Evolutionary conservation across 2,329 filamentous ascomycete species (phyloP).

Genomic region (Colletotrichum simmondsii): DNA sequence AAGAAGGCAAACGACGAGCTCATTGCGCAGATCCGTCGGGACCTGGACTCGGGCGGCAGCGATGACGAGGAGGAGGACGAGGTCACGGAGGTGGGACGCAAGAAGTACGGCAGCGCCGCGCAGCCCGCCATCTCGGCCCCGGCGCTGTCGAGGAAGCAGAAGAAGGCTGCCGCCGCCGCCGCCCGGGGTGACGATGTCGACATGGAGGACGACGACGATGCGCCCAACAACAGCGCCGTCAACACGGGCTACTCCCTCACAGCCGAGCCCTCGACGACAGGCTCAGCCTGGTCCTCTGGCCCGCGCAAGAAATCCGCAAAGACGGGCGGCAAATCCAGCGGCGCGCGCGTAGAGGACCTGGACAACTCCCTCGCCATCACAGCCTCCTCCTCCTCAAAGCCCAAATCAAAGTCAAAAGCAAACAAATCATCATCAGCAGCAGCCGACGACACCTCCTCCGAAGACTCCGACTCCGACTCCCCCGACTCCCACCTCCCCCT

Average conservation of each 20-base stretch:
- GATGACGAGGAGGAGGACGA: constrained; percentile 63
- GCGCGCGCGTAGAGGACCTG: constrained; percentile 47
- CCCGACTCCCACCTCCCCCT: constrained; percentile 63
- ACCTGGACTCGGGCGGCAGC: constrained; percentile 68
- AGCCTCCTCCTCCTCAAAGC: constrained; percentile 39
- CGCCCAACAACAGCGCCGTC: constrained; percentile 35
- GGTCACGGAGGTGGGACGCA: constrained; percentile 72
- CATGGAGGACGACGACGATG: constrained; percentile 40
- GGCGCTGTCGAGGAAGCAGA: constrained; percentile 38
- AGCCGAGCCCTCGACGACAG: constrained; percentile 40
- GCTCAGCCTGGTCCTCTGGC: constrained; percentile 55
- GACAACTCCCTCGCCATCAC: constrained; percentile 49
- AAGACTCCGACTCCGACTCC: constrained; percentile 48
- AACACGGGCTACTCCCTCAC: constrained; percentile 38
- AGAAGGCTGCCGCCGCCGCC: constrained; percentile 42
- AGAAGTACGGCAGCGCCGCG: constrained; percentile 68
- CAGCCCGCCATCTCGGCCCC: constrained; percentile 45
- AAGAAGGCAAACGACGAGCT: constrained; percentile 86
- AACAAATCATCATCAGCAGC: constrained; percentile 36
- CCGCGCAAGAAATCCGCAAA: constrained; percentile 46
- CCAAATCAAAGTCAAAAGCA: constrained; percentile 40
- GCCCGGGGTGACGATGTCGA: constrained; percentile 40
- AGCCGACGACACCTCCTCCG: constrained; percentile 47
- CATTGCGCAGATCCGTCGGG: constrained; percentile 74
- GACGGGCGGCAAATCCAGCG: constrained; percentile 8